Evolutionary conservation across 768 basidiomycete species (phyloP), one percentile per base, ranked within the genome.

Genomic region (Phylloporus rhodoxanthus): DNA sequence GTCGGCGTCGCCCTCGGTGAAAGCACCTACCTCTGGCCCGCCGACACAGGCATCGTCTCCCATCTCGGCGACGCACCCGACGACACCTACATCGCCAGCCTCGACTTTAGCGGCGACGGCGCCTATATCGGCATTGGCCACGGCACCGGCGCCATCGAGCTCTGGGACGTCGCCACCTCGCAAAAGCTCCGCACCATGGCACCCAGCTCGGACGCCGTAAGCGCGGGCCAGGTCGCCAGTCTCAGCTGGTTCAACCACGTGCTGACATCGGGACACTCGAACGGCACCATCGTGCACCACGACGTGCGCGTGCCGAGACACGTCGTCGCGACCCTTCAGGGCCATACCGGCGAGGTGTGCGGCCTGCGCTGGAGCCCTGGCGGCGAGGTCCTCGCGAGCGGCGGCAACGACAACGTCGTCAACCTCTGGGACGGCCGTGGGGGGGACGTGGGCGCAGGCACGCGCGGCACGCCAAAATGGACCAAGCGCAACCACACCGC

Each of bases 361-460:
- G 92, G 94, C 3, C 63, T 98, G 45, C 84, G 83, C 50, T 98
- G 93, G 93, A 75, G 93, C 40, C 63, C 74, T 2, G 94, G 94
- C 57, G 91, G 93, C 0, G 86, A 92, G 66, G 72, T 95, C 17
- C 75, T 99, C 20, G 95, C 95, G 0, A 92, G 90, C 56, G 95
- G 95, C 2, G 95, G 93, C 0, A 96, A 98, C 62, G 96, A 98
- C 67, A 97, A 98, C 55, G 92, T 96, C 17, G 93, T 98, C 47
- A 95, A 96, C 61, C 86, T 96, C 43, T 99, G 95, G 95, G 95
- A 99, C 58, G 89, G 85, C 6, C 77, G 89, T 47, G 72, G 88
- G 0, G 80, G 81, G 0, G 79, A 81, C 53, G 77, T 77, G 55
- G 47, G 43, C 43, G 55, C 62, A 1, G 72, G 67, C 4, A 70